Percentiles rank a stretch among this genome's conserved stretches.
These are phyloP conservation scores for Aciculoconidium aculeatum DNA, from an alignment of 805 yeast genomes.

Conservation along the genomic window DNA sequence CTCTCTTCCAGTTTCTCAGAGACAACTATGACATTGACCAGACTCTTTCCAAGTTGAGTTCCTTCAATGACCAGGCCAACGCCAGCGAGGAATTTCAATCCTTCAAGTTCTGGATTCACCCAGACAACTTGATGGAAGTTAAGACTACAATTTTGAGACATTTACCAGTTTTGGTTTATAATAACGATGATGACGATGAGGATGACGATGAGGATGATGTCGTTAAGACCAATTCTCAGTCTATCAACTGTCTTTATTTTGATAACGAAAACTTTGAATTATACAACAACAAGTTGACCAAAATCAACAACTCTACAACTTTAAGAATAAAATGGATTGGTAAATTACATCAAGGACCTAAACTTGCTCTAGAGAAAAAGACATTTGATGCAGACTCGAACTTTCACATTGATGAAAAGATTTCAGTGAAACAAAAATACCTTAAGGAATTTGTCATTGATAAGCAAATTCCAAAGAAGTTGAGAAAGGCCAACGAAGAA, in stretches of 20 bases:
- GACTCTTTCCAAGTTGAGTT: constrained; percentile 44
- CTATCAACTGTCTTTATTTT: constrained; percentile 79
- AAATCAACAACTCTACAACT: constrained; percentile 64
- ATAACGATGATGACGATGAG: constrained; percentile 48
- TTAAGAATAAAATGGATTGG: constrained; percentile 91
- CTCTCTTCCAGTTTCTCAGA: constrained; percentile 74
- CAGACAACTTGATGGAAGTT: constrained; percentile 95
- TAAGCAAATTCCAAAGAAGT: constrained; percentile 11
- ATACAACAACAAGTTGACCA: constrained; percentile 77
- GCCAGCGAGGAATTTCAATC: constrained; percentile 47
- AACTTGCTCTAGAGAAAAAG: constrained; percentile 76
- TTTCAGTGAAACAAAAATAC: constrained; percentile 75
- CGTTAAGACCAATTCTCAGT: constrained; percentile 43
- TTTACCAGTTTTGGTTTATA: constrained; percentile 82
- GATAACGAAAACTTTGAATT: constrained; percentile 79
- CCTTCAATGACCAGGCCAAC: constrained; percentile 34
- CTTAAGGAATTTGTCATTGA: constrained; percentile 59
- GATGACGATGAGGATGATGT: constrained; percentile 26
- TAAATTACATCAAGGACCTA: constrained; percentile 67
- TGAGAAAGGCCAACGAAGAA: constrained; percentile 11
- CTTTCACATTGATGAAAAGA: constrained; percentile 54
- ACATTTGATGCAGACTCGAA: constrained; percentile 51
- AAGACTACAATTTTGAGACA: constrained; percentile 92
- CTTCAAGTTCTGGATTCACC: constrained; percentile 92
- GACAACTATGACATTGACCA: constrained; percentile 56